Evolutionary conservation across 1,284 basidiomycete genomes (phyloP), one percentile per base, ranked within the genome.

Genomic region (Moniliophthora roreri): DNA sequence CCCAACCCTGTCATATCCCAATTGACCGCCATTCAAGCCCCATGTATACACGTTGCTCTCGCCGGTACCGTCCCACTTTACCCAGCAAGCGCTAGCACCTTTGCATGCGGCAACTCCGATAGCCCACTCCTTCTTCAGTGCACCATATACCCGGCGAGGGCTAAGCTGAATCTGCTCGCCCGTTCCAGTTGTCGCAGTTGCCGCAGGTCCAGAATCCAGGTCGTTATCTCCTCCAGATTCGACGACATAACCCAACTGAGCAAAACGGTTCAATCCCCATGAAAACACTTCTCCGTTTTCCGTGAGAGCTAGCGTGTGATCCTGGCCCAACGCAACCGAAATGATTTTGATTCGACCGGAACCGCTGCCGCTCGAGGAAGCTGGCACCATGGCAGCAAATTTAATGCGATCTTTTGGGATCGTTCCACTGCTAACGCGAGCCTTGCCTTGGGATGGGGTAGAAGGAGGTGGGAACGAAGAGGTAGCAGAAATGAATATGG

Each of bases 21-120:
- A 78, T 67, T 99, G 97, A 0, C 97, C 97, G 32, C 81, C 82
- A 69, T 98, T 98, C 21, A 91, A 94, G 0, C 96, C 97, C 95
- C 95, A 99, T 0, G 95, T 97, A 71, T 85, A 98, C 0, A 98
- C 48, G 39, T 56, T 56, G 2, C 81, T n/a, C 87, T 82, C n/a
- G 66, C 68, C 15, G 81, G 79, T 0, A 26, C 21, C 36, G 26
- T 28, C 48, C 36, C 48, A 38, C 36, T 26, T 50, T 15, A 95
- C 97, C 88, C 93, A 99, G 66, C 93, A 96, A 1, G 86, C 94
- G 18, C 91, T 94, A 21, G 93, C 90, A 21, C 85, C 86, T 64
- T 91, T 89, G 57, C 90, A 93, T 0, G 95, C 94, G 0, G 95
- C 92, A 3, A 96, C 80, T 16, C 97, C 97, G 18, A 77, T 70